These are phyloP conservation scores for Euphorbia celastroides DNA, from an alignment of 441 rosid species.

Conservation along the genomic window DNA sequence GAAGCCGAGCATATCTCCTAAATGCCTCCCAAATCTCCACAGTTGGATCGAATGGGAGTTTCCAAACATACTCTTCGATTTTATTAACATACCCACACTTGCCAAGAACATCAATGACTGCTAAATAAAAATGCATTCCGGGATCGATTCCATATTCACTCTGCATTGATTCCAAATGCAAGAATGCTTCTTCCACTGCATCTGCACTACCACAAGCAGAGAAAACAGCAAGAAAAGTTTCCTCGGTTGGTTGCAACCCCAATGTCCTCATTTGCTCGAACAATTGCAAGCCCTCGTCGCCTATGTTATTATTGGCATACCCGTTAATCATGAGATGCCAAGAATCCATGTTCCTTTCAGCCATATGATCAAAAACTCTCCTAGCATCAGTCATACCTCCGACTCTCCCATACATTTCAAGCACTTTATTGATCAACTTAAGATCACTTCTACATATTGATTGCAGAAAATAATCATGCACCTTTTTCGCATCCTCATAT, in stretches of 20 bases:
- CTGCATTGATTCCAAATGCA: conserved; percentile 66
- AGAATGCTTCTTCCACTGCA: conserved; percentile 77
- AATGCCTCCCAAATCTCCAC: conserved; percentile 68
- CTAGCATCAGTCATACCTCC: conserved; percentile 64
- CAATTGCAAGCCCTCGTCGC: conserved; percentile 83
- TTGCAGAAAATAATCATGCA: conserved; percentile 79
- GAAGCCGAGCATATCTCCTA: conserved; percentile 50
- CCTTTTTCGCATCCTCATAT: conserved; percentile 77
- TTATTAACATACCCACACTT: conserved; percentile 72
- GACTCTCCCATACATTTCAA: conserved; percentile 70
- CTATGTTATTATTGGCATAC: conserved; percentile 60
- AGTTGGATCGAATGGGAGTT: conserved; percentile 59
- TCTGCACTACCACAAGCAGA: conserved; percentile 70
- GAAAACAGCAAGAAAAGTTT: conserved; percentile 67
- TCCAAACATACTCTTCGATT: conserved; percentile 49
- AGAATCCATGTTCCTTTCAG: conserved; percentile 60
- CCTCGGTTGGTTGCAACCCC: conserved; percentile 57
- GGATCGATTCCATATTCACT: conserved; percentile 60
- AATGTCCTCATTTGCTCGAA: conserved; percentile 61
- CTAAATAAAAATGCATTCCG: conserved; percentile 49
- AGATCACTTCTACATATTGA: conserved; percentile 59
- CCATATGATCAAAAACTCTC: conserved; percentile 88
- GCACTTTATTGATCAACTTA: conserved; percentile 51
- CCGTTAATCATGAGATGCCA: conserved; percentile 87
- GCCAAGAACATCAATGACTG: conserved; percentile 70